These are phyloP conservation scores for Colletotrichum abscissum DNA, from an alignment of 2,329 filamentous ascomycete species.

Conservation along the genomic window DNA sequence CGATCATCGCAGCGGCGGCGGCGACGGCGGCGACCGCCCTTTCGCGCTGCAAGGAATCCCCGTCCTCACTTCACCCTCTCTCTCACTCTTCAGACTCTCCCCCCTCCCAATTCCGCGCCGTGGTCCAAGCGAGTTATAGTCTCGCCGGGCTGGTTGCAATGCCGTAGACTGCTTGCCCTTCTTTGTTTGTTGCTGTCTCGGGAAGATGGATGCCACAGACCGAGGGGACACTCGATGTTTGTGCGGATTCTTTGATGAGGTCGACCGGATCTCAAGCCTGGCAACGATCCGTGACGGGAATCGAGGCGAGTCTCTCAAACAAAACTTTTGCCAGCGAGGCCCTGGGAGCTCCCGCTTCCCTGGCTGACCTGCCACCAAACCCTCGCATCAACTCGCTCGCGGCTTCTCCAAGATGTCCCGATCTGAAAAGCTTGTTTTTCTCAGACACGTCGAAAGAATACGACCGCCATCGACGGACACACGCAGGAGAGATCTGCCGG, in stretches of 20 bases:
- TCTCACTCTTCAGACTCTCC: neutral
- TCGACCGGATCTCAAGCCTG: conserved; percentile 10
- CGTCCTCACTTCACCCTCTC: neutral
- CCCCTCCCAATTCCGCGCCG: neutral
- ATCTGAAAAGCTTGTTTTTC: neutral
- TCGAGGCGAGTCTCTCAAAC: neutral
- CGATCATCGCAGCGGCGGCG: conserved; percentile 18
- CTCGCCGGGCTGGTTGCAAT: neutral
- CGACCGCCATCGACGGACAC: conserved; percentile 13
- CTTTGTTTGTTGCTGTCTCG: conserved; percentile 39
- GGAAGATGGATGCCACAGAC: conserved; percentile 27
- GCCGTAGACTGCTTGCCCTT: neutral
- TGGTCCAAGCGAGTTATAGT: neutral
- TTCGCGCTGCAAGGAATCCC: conserved; percentile 30
- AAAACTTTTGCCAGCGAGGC: neutral
- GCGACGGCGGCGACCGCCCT: conserved; percentile 33
- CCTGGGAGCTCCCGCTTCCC: neutral
- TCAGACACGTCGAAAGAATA: conserved; percentile 1
- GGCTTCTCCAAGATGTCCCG: neutral
- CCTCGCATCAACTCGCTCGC: neutral
- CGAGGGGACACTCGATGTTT: conserved; percentile 13
- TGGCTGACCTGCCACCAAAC: neutral
- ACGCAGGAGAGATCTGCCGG: conserved; percentile 5
- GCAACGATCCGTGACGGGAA: conserved; percentile 9
- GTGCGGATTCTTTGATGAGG: neutral